Percentiles rank a stretch among this genome's conserved stretches.
Conservation (phyloP, 257 asterid genomes). For the Haberlea rhodopensis region DNA sequence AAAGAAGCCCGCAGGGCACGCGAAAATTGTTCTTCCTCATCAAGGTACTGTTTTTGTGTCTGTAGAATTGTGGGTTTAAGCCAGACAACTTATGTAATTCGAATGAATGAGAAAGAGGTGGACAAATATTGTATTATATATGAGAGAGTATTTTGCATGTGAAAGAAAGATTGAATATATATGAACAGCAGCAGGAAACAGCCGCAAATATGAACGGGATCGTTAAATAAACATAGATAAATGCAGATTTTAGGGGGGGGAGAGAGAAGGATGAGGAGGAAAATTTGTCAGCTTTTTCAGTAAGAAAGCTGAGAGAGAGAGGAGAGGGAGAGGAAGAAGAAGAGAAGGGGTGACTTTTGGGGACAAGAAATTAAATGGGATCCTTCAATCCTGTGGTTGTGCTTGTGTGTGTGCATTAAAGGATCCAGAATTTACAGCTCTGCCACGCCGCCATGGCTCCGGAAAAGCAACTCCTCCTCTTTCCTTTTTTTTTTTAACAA, state of each 20-base stretch:
- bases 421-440: constrained; percentile 32
- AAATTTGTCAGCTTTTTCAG: constrained; percentile 36
- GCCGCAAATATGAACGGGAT: constrained; percentile 4
- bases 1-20: constrained; percentile 28
- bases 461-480: constrained; percentile 23
- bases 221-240: constrained; percentile 15
- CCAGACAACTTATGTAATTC: constrained; percentile 31
- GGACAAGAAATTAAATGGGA: neutral
- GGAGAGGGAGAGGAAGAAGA: neutral
- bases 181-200: neutral
- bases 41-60: constrained; percentile 25
- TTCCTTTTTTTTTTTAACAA: no score
- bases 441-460: constrained; percentile 52
- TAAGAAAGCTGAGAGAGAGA: no score
- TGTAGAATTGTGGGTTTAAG: constrained; percentile 39
- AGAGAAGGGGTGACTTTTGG: constrained; percentile 24
- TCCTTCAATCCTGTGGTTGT: neutral
- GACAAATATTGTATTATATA: constrained; percentile 9
- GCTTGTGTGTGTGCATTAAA: neutral
- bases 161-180: neutral
- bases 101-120: constrained; percentile 32
- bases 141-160: constrained; percentile 31
- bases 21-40: constrained; percentile 25
- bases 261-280: no score
- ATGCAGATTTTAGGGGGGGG: constrained; percentile 22